A percentile compares a stretch with the other conserved stretches of the same genome.
These are phyloP conservation scores for Syzygium syzygioides DNA, from an alignment of 441 rosid species.

Conservation along the genomic window DNA sequence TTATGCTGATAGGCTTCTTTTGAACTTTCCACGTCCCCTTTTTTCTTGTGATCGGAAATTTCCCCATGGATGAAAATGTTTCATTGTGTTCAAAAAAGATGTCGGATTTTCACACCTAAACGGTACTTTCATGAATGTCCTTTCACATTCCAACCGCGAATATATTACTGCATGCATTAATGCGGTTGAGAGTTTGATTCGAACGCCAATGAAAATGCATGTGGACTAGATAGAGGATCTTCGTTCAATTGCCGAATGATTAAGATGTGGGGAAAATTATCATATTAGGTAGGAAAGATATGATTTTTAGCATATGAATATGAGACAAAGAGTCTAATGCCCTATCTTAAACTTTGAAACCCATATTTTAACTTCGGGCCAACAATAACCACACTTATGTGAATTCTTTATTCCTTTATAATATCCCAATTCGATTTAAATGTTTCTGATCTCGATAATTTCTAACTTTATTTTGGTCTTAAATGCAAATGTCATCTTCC, in stretches of 20 bases:
- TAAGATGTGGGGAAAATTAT: neutral
- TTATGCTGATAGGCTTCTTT: neutral
- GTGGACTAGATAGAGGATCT: neutral
- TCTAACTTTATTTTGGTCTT: neutral
- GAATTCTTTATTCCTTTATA: neutral
- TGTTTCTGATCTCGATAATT: neutral
- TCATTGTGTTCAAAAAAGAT: neutral
- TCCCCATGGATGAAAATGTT: no score
- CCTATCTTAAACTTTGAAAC: neutral
- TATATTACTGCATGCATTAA: neutral
- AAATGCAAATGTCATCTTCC: neutral
- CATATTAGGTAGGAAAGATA: neutral
- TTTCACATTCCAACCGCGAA: neutral
- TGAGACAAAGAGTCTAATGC: neutral
- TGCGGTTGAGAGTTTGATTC: neutral
- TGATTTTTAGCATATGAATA: neutral
- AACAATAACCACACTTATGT: neutral
- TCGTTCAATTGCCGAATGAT: neutral
- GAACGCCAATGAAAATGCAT: rapidly evolving
- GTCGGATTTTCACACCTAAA: neutral
- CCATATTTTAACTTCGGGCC: neutral
- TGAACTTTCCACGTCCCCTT: neutral
- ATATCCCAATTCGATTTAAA: neutral
- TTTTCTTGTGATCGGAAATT: neutral
- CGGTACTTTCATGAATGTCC: neutral